Evolutionary conservation across 2,329 filamentous ascomycete species (phyloP).

Genomic region (Colletotrichum tabaci): DNA sequence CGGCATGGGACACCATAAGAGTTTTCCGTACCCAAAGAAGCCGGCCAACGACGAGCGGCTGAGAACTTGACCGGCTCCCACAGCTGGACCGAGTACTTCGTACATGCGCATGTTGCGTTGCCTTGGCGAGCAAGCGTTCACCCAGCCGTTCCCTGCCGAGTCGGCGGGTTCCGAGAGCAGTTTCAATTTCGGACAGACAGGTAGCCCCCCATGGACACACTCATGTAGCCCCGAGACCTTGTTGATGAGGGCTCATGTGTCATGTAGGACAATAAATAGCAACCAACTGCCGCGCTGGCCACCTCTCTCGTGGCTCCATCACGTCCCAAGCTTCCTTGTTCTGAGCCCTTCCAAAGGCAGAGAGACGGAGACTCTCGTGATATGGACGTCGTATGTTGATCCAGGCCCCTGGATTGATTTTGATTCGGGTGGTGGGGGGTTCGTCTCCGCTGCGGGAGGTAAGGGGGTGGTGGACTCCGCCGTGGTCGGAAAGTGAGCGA

Average conservation of each 20-base stretch:
- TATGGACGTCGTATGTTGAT: slow-evolving; percentile 9
- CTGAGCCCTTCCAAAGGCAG: not conserved
- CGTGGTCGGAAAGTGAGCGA: slow-evolving; percentile 3
- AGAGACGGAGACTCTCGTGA: slow-evolving; percentile 1
- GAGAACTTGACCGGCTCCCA: not conserved
- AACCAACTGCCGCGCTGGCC: not conserved
- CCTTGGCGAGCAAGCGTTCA: not conserved
- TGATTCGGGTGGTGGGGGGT: slow-evolving; percentile 25
- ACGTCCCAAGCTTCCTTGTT: slow-evolving; percentile 17
- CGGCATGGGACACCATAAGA: not conserved
- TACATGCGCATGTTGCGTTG: not conserved
- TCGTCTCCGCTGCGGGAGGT: slow-evolving; percentile 16
- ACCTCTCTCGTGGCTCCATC: slow-evolving; percentile 6
- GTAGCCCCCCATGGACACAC: not conserved
- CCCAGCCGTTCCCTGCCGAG: slow-evolving; percentile 1
- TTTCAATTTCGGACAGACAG: slow-evolving; percentile 15
- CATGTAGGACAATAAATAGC: not conserved
- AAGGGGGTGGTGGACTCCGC: not conserved
- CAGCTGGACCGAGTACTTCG: not conserved
- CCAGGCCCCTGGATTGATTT: slow-evolving; percentile 22
- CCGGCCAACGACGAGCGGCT: not conserved
- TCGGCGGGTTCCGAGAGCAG: slow-evolving; percentile 15
- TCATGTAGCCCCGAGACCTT: not conserved
- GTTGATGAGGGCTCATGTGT: slow-evolving; percentile 11
- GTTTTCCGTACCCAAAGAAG: not conserved